phyloP scores from a whole-genome alignment of 2,329 filamentous ascomycete genomes.

The Colletotrichum sp. region DNA sequence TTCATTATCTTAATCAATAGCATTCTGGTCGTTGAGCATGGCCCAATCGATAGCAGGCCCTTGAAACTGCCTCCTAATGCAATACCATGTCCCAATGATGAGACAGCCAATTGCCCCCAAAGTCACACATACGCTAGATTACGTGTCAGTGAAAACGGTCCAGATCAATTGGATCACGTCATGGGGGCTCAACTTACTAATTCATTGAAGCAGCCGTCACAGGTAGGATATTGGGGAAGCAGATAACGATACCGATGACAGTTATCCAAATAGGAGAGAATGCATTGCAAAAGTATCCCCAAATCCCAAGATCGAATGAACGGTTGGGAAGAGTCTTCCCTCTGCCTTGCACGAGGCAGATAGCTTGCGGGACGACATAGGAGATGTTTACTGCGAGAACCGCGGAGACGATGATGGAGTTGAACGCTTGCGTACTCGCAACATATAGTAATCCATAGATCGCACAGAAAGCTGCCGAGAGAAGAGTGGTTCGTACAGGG shows the following conservation, averaged over 20 bases:
- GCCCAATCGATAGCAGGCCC: neutral
- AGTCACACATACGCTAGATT: neutral
- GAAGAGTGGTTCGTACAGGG: conserved; percentile 32
- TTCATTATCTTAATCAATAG: neutral
- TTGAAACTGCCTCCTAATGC: neutral
- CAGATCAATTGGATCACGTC: neutral
- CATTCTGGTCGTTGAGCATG: neutral
- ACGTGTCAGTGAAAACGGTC: neutral
- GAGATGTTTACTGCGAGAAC: conserved; percentile 33
- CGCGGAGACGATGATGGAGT: conserved; percentile 35
- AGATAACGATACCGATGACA: conserved; percentile 26
- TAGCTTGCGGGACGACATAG: conserved; percentile 31
- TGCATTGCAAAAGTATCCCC: conserved; percentile 26
- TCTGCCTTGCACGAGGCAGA: conserved; percentile 24
- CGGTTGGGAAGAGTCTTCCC: conserved; percentile 21
- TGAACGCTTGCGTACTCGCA: conserved; percentile 34
- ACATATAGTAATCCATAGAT: conserved; percentile 38
- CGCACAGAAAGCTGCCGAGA: conserved; percentile 28
- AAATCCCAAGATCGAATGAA: conserved; percentile 23
- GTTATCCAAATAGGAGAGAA: conserved; percentile 25
- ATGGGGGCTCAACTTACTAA: neutral
- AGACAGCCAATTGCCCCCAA: neutral
- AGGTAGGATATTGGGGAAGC: conserved; percentile 25
- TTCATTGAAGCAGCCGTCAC: conserved; percentile 14
- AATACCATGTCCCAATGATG: neutral